Conservation (phyloP, 2,329 filamentous ascomycete species). For the Microdochium paspali region DNA sequence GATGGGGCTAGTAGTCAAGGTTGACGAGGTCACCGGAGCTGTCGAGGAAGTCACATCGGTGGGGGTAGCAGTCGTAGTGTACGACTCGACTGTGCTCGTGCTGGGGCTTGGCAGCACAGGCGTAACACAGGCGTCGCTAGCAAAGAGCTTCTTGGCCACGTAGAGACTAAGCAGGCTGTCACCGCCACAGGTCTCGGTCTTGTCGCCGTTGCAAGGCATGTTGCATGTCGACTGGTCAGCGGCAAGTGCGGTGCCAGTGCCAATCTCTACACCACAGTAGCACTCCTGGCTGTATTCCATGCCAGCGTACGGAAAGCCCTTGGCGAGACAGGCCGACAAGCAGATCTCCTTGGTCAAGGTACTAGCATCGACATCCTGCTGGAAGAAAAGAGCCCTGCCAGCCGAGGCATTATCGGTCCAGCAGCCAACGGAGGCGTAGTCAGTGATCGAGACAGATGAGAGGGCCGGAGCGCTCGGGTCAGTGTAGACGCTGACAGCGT, state of each 20-base stretch:
- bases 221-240: conserved; percentile 7
- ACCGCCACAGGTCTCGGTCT: conserved; percentile 12
- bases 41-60: too few relatives aligned
- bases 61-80: too few relatives aligned
- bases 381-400: conserved; percentile 12
- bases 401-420: not conserved
- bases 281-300: conserved; percentile 23
- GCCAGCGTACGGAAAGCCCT: conserved; percentile 22
- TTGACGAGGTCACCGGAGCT: not conserved
- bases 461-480: conserved; percentile 36
- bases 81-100: too few relatives aligned
- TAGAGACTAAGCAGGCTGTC: conserved; percentile 10
- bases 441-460: conserved; percentile 27
- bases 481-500: conserved; percentile 14
- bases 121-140: not conserved
- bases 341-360: conserved; percentile 31
- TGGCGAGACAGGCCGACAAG: conserved; percentile 23
- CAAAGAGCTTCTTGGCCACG: conserved; percentile 2
- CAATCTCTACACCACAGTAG: conserved; percentile 18
- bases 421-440: conserved; percentile 6
- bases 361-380: conserved; percentile 30
- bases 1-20: not conserved
- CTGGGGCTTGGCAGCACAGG: not conserved
- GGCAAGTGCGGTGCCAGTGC: not conserved
- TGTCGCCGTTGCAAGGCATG: conserved; percentile 11